phyloP scores from a whole-genome alignment of 2,329 filamentous ascomycete species.

The Trichophyton equinum region DNA sequence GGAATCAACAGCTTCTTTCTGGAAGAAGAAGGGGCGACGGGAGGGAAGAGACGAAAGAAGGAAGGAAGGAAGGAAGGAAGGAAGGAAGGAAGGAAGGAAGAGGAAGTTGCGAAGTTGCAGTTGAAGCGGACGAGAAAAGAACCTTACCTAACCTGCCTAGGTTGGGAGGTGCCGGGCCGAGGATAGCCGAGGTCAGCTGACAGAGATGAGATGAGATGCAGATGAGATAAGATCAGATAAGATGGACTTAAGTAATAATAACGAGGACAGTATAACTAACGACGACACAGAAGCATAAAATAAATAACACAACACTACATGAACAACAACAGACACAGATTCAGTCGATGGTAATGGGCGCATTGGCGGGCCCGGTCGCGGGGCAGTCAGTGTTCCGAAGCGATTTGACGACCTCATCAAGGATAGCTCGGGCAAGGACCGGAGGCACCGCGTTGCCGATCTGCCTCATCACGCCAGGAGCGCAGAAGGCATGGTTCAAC shows the following conservation, averaged over 20 bases:
- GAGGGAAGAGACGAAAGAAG: too few relatives aligned
- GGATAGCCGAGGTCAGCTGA: not conserved
- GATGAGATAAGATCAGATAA: not conserved
- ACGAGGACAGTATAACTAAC: too few relatives aligned
- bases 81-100: conserved; percentile 9
- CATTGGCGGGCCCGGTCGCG: not conserved
- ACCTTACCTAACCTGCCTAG: not conserved
- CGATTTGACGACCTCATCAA: conserved; percentile 25
- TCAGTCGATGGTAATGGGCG: not conserved
- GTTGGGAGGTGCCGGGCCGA: not conserved
- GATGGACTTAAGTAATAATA: not conserved
- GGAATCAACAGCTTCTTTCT: too few relatives aligned
- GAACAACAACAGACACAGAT: not conserved
- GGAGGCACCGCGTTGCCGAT: conserved; percentile 74
- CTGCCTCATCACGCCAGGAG: conserved; percentile 39
- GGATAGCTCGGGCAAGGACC: conserved; percentile 29
- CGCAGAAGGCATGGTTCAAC: conserved; percentile 43
- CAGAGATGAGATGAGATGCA: not conserved
- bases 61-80: conserved; percentile 21
- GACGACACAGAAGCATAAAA: too few relatives aligned
- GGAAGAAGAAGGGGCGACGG: too few relatives aligned
- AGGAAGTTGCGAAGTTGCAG: not conserved
- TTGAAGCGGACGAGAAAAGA: not conserved
- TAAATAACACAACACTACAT: not conserved
- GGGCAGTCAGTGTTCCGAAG: conserved; percentile 25